Percentiles rank a stretch among this genome's conserved stretches.
phyloP scores from a whole-genome alignment of 805 yeast species.

The Maudiozyma barnettii region DNA sequence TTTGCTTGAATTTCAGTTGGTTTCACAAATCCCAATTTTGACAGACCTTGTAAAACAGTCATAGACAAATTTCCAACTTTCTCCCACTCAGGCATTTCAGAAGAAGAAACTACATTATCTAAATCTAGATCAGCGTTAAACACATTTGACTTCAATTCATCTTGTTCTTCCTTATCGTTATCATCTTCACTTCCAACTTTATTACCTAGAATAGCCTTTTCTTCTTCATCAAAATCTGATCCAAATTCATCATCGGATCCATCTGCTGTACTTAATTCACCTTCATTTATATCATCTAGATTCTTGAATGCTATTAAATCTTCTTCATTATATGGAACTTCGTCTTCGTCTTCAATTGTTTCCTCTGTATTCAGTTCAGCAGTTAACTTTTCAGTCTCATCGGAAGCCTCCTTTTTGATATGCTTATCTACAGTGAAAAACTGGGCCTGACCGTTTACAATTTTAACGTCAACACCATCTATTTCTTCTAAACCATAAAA shows the following conservation, averaged over 20 bases:
- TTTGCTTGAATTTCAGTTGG: constrained; percentile 83
- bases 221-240: constrained; percentile 13
- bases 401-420: constrained; percentile 2
- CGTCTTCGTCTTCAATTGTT: constrained; percentile 11
- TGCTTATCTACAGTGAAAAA: constrained; percentile 32
- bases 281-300: constrained; percentile 26
- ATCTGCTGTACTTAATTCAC: constrained; percentile 22
- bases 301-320: constrained; percentile 25
- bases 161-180: constrained; percentile 9
- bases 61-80: constrained; percentile 36
- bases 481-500: constrained; percentile 89
- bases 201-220: constrained; percentile 1
- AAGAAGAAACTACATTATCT: constrained; percentile 28
- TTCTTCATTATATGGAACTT: constrained; percentile 5
- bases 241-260: constrained; percentile 21
- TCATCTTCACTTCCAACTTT: constrained; percentile 7
- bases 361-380: constrained; percentile 6
- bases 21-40: constrained; percentile 42
- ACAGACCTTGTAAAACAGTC: constrained; percentile 53
- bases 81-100: constrained; percentile 55
- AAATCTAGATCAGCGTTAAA: constrained; percentile 18
- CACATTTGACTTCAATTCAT: constrained; percentile 22
- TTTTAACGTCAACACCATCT: constrained; percentile 81
- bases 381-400: constrained; percentile 1
- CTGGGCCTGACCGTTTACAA: constrained; percentile 57